phyloP scores from a whole-genome alignment of 73 alveolate species.

The Blepharisma stoltei region DNA sequence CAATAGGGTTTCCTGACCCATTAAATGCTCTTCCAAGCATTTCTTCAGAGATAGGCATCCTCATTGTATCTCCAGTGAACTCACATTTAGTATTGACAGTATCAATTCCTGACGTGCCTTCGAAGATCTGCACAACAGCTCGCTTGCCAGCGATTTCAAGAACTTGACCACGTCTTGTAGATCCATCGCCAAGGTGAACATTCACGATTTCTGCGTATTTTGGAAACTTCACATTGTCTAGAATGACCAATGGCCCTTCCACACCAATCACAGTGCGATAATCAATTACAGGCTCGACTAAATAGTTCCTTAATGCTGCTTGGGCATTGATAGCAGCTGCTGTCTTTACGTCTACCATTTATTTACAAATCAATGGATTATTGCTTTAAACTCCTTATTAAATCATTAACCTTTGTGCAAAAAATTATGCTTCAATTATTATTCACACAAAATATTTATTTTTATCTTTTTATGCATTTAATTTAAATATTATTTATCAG shows the following conservation, averaged over 20 bases:
- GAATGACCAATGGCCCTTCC: constrained; percentile 99
- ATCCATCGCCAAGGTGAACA: constrained; percentile 98
- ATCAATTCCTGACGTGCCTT: constrained; percentile 99
- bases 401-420: no score
- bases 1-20: constrained; percentile 99
- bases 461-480: no score
- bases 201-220: constrained; percentile 84
- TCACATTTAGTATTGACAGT: constrained; percentile 89
- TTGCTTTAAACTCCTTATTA: no score
- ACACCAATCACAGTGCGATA: constrained; percentile 98
- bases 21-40: constrained; percentile 98
- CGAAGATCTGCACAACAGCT: constrained; percentile 87
- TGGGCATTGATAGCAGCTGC: constrained; percentile 52
- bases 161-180: constrained; percentile 98
- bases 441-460: no score
- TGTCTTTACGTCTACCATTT: constrained; percentile 32
- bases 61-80: constrained; percentile 97
- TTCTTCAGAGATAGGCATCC: constrained; percentile 99
- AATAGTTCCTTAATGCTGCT: constrained; percentile 71
- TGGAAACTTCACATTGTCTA: constrained; percentile 99
- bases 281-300: constrained; percentile 98
- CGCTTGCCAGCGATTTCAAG: constrained; percentile 97
- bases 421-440: no score
- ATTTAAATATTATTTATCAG: no score
- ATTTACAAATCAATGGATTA: background rate